Base-by-base conservation (phyloP, 768 basidiomycete species). In the Auriscalpium orientale region DNA sequence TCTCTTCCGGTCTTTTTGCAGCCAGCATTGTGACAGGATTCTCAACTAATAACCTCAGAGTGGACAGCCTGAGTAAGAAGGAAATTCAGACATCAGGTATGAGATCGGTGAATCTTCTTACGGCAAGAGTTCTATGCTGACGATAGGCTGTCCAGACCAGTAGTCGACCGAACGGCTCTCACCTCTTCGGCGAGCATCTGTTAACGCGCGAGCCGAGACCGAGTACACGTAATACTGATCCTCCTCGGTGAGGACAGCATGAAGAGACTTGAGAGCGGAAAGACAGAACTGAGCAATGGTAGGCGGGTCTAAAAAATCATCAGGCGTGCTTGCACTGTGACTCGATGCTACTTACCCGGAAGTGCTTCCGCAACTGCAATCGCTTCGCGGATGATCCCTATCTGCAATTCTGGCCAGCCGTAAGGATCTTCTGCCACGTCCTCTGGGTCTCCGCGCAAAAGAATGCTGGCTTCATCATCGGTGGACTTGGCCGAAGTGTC, bases 331-430 rank as follows among this genome's bases (percentile, higher is more conserved):
- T 33, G 20, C 16, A 47, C 7, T 34, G 21, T 28, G 4, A 28
- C 28, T n/a, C 53, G 34, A 33, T 13, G 38, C 38, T 4, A 71
- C 79, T 53, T 58, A 91, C 94, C 93, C 55, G 95, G 93, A 21
- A 99, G 72, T 13, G 91, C 84, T 69, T 98, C 92, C 1, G 92
- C 90, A 3, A 98, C 84, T 0, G 89, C 85, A 20, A 98, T 85
- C 1, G 93, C 91, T 67, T 98, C 97, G 38, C 92, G 81, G 20
- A 98, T 77, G n/a, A 95, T 83, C 21, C 92, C 93, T 16, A 98
- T 82, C 73, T 97, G 95, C 43, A 99, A 74, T 67, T 94, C 91
- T 3, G 94, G 87, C 95, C 95, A 98, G 4, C 97, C 97, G 66
- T 84, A 90, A 5, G 79, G 70, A 59, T 84, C 82, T 22, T 70